Percentiles rank a stretch among this genome's conserved stretches.
Conservation (phyloP, 306 rosid species). For the Castanea mollissima region DNA sequence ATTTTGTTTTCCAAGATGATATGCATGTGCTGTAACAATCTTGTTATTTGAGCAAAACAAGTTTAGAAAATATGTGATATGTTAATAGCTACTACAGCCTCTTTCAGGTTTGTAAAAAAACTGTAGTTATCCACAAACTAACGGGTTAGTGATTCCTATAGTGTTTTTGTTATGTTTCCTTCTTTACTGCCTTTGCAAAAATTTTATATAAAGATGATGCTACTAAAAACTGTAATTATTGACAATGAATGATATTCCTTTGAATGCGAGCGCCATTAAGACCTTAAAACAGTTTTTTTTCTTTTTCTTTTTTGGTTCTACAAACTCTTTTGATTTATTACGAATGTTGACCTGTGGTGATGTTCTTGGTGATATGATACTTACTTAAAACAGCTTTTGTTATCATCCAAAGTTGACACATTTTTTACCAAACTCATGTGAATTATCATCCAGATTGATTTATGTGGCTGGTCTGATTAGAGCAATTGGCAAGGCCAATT, state of each 20-base stretch:
- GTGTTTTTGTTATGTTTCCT: too few species aligned
- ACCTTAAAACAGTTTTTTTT: background rate
- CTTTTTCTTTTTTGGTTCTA: background rate
- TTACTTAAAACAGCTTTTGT: background rate
- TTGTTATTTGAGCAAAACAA: background rate
- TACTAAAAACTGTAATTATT: background rate
- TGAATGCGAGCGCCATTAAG: background rate
- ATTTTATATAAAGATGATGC: background rate
- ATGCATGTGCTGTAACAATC: background rate
- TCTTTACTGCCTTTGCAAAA: background rate
- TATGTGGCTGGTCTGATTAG: background rate
- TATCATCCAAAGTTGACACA: background rate
- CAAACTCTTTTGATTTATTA: background rate
- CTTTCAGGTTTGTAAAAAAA: too few species aligned
- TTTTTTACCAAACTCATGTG: background rate
- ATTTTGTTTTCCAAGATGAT: background rate
- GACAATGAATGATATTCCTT: conserved; percentile 6
- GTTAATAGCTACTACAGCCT: too few species aligned
- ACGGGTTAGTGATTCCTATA: too few species aligned
- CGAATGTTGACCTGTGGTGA: background rate
- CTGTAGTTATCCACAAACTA: too few species aligned
- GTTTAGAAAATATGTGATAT: too few species aligned
- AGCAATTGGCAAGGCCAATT: background rate
- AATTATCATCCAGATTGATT: background rate
- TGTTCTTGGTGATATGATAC: background rate